These are phyloP conservation scores for Sporothrix dimorphospora DNA, from an alignment of 2,329 filamentous ascomycete species.

Conservation along the genomic window DNA sequence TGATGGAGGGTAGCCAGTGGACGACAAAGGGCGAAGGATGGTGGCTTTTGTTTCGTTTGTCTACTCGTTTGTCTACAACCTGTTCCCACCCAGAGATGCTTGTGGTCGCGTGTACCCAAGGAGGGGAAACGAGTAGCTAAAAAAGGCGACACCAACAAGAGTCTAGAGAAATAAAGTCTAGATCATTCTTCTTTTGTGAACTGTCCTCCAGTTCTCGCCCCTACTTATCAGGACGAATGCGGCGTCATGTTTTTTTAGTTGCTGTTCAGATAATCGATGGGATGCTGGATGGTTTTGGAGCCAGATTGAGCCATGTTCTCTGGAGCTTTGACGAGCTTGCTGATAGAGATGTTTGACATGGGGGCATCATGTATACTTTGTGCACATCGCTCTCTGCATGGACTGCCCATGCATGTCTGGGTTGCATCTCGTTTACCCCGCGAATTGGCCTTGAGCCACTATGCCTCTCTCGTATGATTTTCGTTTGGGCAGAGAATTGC, in stretches of 20 bases:
- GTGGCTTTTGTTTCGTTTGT: too few species aligned
- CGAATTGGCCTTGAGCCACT: constrained; percentile 5
- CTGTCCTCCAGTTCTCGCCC: not conserved
- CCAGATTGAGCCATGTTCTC: not conserved
- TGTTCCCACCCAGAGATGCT: not conserved
- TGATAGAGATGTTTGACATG: not conserved
- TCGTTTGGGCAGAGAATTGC: not conserved
- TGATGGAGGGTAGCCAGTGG: constrained; percentile 24
- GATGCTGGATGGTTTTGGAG: not conserved
- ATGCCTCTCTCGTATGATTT: constrained; percentile 8
- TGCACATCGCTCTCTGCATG: not conserved
- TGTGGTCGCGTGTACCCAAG: not conserved
- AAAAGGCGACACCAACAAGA: not conserved
- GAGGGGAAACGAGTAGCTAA: not conserved
- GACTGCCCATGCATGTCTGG: not conserved
- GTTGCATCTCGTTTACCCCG: constrained; percentile 17
- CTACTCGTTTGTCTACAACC: not conserved
- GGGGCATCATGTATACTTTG: not conserved
- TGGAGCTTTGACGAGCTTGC: not conserved
- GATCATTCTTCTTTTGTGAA: constrained; percentile 10
- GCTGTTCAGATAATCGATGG: not conserved
- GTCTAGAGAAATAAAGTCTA: not conserved
- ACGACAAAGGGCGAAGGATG: constrained; percentile 14
- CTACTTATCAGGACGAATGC: not conserved
- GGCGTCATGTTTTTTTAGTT: not conserved